Evolutionary conservation across 768 basidiomycete species (phyloP).

Genomic region (Saitozyma podzolica): DNA sequence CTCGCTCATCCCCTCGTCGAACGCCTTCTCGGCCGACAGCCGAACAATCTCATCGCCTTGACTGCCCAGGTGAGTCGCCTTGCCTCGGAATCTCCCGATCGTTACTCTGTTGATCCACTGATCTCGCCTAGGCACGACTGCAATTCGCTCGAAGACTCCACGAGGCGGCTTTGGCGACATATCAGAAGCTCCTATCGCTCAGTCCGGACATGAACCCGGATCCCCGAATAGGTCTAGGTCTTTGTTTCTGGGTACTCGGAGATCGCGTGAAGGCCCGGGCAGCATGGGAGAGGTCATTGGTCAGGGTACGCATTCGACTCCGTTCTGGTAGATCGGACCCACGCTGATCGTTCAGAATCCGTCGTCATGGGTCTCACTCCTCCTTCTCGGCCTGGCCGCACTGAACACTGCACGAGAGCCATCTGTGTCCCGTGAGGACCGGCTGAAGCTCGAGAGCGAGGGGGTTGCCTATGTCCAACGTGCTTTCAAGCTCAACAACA

Average conservation of each 20-base stretch:
- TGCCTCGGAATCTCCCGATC: neutral
- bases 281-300: constrained; percentile 87
- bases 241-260: constrained; percentile 88
- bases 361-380: constrained; percentile 71
- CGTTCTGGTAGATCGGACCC: neutral
- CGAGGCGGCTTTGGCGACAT: constrained; percentile 74
- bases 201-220: constrained; percentile 82
- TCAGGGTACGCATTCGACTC: constrained; percentile 65
- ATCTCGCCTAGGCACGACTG: constrained; percentile 66
- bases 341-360: constrained; percentile 62
- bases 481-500: constrained; percentile 55
- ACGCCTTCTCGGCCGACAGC: constrained; percentile 70
- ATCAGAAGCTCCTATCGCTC: constrained; percentile 78
- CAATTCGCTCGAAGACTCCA: constrained; percentile 76
- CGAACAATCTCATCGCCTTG: constrained; percentile 82
- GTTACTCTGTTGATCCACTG: neutral
- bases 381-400: constrained; percentile 80
- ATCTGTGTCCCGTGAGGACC: constrained; percentile 64
- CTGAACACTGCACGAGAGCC: constrained; percentile 82
- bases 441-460: constrained; percentile 44
- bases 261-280: constrained; percentile 76
- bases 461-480: constrained; percentile 61
- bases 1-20: constrained; percentile 82
- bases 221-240: constrained; percentile 90
- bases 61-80: constrained; percentile 69